These are phyloP conservation scores for Penicillium corylophilum DNA, from an alignment of 2,329 filamentous ascomycete genomes.

Conservation along the genomic window DNA sequence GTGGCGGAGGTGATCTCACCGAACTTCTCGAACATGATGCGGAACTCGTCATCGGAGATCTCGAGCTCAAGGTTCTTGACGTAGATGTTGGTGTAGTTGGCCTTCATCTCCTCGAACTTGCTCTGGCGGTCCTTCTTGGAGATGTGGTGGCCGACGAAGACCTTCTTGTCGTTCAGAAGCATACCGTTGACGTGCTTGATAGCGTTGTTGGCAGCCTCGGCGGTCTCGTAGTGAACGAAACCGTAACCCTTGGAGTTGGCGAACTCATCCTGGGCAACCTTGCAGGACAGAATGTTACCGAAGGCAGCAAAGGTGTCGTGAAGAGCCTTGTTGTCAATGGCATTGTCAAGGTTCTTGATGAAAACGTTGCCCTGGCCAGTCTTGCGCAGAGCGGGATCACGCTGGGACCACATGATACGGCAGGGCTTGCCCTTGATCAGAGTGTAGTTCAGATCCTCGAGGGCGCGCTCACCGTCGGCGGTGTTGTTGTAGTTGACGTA, in stretches of 20 bases:
- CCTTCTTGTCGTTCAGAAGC: conserved; percentile 99
- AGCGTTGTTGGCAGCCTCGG: conserved; percentile 91
- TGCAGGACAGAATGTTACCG: conserved; percentile 98
- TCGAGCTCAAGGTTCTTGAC: conserved; percentile 94
- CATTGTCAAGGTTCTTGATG: conserved; percentile 99
- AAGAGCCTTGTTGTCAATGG: conserved; percentile 99
- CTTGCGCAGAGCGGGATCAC: conserved; percentile 97
- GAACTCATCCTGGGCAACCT: conserved; percentile 96
- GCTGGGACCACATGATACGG: conserved; percentile 99
- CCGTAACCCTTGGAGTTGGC: conserved; percentile 98
- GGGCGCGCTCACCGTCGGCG: conserved; percentile 90
- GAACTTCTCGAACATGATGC: conserved; percentile 83
- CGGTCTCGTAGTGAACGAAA: conserved; percentile 99
- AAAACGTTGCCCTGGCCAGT: conserved; percentile 99
- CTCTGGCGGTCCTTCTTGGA: conserved; percentile 99
- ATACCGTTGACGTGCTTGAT: conserved; percentile 99
- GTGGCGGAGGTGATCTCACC: conserved; percentile 96
- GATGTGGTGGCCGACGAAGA: conserved; percentile 98
- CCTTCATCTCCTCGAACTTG: conserved; percentile 99
- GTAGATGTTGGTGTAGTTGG: conserved; percentile 99
- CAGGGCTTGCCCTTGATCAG: conserved; percentile 98
- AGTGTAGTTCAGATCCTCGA: conserved; percentile 99
- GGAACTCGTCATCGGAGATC: conserved; percentile 90
- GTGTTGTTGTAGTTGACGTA: conserved; percentile 99
- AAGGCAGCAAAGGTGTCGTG: conserved; percentile 99